These are phyloP conservation scores for Diversispora eburnea DNA, from an alignment of 192 early-diverging fungal species.

Conservation along the genomic window DNA sequence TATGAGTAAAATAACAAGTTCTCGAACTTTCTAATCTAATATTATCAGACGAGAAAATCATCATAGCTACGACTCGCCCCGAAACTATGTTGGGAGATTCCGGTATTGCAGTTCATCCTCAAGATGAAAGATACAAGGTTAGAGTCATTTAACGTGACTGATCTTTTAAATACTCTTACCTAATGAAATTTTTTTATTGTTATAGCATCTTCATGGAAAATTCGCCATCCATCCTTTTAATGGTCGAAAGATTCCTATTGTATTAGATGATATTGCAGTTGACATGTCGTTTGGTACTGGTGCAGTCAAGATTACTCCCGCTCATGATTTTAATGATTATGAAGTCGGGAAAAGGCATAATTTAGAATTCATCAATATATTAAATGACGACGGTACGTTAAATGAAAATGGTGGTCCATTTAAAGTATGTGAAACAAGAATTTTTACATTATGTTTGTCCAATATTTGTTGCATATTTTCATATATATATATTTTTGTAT, in stretches of 20 bases:
- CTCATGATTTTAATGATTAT: constrained; percentile 97
- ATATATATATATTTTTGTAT: background rate
- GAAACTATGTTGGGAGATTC: constrained; percentile 99
- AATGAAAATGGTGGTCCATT: constrained; percentile 91
- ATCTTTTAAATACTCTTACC: background rate
- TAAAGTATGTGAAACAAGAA: constrained; percentile 19
- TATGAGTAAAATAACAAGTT: too few species aligned
- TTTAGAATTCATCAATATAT: constrained; percentile 93
- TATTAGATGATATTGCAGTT: constrained; percentile 79
- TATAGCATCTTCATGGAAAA: constrained; percentile 86
- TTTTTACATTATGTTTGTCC: background rate
- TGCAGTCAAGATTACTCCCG: constrained; percentile 98
- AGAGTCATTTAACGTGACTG: background rate
- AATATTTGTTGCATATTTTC: background rate
- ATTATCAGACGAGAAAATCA: constrained; percentile 67
- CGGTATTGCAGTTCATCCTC: constrained; percentile 91
- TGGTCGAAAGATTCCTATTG: constrained; percentile 84
- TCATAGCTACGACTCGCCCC: constrained; percentile 97
- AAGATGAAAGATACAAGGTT: constrained; percentile 86
- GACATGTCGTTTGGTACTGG: constrained; percentile 96
- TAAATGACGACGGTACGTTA: constrained; percentile 94
- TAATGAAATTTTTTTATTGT: background rate
- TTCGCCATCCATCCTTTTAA: constrained; percentile 92
- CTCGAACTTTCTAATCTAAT: too few species aligned
- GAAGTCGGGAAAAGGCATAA: constrained; percentile 92